A percentile compares a stretch with the other conserved stretches of the same genome.
phyloP scores from a whole-genome alignment of 2,329 filamentous ascomycete species.

The Botrytis deweyae region DNA sequence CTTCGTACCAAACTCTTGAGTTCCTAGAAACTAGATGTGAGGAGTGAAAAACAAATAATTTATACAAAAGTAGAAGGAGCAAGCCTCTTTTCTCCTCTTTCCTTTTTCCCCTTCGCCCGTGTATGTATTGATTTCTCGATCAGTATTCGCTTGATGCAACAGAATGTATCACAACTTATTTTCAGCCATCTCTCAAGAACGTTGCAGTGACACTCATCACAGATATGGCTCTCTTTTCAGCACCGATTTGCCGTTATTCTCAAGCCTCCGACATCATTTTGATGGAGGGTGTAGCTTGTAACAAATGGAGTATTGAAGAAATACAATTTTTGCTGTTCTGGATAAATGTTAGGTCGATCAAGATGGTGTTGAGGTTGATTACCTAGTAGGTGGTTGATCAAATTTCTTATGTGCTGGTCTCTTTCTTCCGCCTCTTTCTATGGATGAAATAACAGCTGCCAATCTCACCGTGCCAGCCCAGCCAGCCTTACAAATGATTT shows the following conservation, averaged over 20 bases:
- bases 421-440: slow-evolving; percentile 7
- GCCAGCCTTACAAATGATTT: slow-evolving; percentile 20
- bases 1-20: slow-evolving; percentile 1
- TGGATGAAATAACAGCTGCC: slow-evolving; percentile 2
- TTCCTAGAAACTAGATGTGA: slow-evolving; percentile 14
- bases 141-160: slow-evolving; percentile 17
- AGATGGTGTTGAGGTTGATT: background rate
- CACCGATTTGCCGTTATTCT: slow-evolving; percentile 3
- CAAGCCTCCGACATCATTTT: slow-evolving; percentile 21
- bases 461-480: slow-evolving; percentile 20
- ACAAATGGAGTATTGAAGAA: background rate
- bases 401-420: slow-evolving; percentile 9
- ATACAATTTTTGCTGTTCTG: background rate
- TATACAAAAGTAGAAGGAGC: slow-evolving; percentile 17
- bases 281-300: background rate
- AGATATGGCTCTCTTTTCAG: slow-evolving; percentile 8
- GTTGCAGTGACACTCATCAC: slow-evolving; percentile 23
- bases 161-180: slow-evolving; percentile 3
- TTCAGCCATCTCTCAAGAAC: slow-evolving; percentile 22
- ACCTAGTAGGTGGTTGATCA: background rate
- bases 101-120: background rate
- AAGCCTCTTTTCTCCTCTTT: background rate
- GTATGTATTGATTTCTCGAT: slow-evolving; percentile 11
- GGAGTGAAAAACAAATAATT: slow-evolving; percentile 5
- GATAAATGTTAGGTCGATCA: background rate